phyloP scores from a whole-genome alignment of 495 filamentous ascomycete species.

The Penicillium angulare region DNA sequence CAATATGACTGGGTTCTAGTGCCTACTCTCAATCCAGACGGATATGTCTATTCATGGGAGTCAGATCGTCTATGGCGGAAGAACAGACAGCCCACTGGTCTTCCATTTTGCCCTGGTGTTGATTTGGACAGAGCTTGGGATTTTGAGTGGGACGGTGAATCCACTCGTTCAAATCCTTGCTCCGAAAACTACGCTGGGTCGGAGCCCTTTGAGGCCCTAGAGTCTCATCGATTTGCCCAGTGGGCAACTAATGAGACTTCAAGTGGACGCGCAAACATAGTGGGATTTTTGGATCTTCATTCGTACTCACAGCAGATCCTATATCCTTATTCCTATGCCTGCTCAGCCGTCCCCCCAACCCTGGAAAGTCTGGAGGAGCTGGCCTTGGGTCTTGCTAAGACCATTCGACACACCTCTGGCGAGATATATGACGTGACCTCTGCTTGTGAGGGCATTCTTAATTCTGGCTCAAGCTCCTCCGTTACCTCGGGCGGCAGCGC shows the following conservation, averaged over 20 bases:
- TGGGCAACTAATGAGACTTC: conserved; percentile 86
- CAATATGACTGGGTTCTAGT: conserved; percentile 86
- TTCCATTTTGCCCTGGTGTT: conserved; percentile 80
- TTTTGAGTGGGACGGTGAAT: conserved; percentile 76
- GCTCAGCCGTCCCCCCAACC: conserved; percentile 71
- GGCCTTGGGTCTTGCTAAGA: conserved; percentile 83
- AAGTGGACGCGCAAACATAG: conserved; percentile 66
- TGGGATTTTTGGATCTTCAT: conserved; percentile 86
- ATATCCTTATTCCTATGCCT: conserved; percentile 89
- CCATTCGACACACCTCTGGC: conserved; percentile 73
- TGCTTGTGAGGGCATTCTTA: conserved; percentile 81
- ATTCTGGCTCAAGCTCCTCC: conserved; percentile 41
- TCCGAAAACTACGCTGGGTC: conserved; percentile 89
- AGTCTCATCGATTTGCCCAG: conserved; percentile 70
- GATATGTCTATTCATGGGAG: conserved; percentile 92
- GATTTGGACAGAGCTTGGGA: conserved; percentile 86
- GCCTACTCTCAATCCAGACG: conserved; percentile 89
- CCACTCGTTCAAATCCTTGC: conserved; percentile 74
- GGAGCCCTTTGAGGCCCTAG: conserved; percentile 77
- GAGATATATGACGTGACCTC: conserved; percentile 78
- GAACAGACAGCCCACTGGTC: conserved; percentile 79
- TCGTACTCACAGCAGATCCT: conserved; percentile 95
- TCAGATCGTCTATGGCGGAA: conserved; percentile 93
- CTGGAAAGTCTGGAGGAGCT: conserved; percentile 90
- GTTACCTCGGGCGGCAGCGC: conserved; percentile 69